phyloP scores from a whole-genome alignment of 306 rosid genomes.

The Begonia loranthoides region DNA sequence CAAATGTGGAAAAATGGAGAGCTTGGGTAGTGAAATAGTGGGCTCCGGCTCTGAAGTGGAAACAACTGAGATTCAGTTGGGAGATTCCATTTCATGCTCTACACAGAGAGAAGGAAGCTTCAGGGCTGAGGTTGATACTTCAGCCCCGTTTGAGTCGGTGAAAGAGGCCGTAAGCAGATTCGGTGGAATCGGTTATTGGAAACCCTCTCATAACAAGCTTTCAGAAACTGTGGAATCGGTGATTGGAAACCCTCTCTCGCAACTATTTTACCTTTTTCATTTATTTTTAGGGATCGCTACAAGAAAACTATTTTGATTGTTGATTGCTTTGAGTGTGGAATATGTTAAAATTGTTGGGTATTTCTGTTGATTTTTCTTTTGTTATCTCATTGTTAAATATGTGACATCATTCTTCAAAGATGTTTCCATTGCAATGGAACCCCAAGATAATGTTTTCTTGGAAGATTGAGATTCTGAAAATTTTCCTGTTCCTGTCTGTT shows the following conservation, averaged over 20 bases:
- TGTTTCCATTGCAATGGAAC: too few relatives aligned
- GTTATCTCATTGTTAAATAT: too few relatives aligned
- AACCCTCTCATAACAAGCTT: conserved; percentile 25
- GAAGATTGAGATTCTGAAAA: too few relatives aligned
- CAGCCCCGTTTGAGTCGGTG: conserved; percentile 71
- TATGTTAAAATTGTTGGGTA: too few relatives aligned
- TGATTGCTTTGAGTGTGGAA: neutral
- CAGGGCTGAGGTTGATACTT: conserved; percentile 68
- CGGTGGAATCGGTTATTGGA: conserved; percentile 79
- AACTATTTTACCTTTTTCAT: neutral
- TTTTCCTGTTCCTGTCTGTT: too few relatives aligned
- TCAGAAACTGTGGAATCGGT: conserved; percentile 35
- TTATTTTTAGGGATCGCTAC: neutral
- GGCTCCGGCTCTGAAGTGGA: neutral
- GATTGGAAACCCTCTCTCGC: conserved; percentile 37
- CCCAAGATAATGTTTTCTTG: too few relatives aligned
- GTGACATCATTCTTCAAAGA: too few relatives aligned
- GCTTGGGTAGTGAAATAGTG: neutral
- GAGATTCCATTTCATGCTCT: neutral
- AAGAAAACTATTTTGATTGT: neutral
- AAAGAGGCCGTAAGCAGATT: conserved; percentile 61
- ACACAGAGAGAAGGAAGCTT: conserved; percentile 7
- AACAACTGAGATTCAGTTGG: conserved; percentile 1
- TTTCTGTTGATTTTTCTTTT: too few relatives aligned
- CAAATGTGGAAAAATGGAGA: neutral